phyloP scores from a whole-genome alignment of 345 rosid genomes.

The Eucalyptus brandiana region DNA sequence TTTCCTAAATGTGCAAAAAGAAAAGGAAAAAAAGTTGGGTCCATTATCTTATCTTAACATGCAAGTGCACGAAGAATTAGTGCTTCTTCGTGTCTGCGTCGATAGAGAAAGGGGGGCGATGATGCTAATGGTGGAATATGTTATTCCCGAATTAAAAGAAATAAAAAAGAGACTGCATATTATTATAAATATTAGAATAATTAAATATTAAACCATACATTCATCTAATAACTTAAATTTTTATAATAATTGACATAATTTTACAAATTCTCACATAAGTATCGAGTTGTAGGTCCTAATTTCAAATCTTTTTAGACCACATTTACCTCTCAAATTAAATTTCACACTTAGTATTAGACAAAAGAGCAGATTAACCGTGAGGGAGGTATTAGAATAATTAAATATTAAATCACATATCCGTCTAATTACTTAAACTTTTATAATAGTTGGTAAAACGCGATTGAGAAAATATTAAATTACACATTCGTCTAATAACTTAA shows the following conservation, averaged over 20 bases:
- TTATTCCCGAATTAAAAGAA: not conserved
- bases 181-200: not conserved
- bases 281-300: rapidly evolving
- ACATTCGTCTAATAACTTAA: too few species aligned
- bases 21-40: not conserved
- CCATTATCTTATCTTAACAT: not conserved
- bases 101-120: not conserved
- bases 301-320: too few species aligned
- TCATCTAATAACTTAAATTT: too few species aligned
- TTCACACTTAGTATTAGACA: too few species aligned
- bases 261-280: rapidly evolving
- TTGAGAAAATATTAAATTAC: too few species aligned
- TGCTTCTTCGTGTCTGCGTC: not conserved
- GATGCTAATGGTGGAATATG: not conserved
- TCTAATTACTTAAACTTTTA: too few species aligned
- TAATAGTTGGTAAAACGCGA: rapidly evolving
- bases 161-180: rapidly evolving
- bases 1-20: not conserved
- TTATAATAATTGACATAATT: too few species aligned
- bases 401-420: too few species aligned
- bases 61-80: not conserved
- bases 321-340: too few species aligned
- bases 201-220: too few species aligned
- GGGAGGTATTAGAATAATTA: too few species aligned
- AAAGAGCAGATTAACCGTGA: too few species aligned